A percentile compares a stretch with the other conserved stretches of the same genome.
Conservation (phyloP, 345 rosid genomes). For the Atalantia buxifolia region DNA sequence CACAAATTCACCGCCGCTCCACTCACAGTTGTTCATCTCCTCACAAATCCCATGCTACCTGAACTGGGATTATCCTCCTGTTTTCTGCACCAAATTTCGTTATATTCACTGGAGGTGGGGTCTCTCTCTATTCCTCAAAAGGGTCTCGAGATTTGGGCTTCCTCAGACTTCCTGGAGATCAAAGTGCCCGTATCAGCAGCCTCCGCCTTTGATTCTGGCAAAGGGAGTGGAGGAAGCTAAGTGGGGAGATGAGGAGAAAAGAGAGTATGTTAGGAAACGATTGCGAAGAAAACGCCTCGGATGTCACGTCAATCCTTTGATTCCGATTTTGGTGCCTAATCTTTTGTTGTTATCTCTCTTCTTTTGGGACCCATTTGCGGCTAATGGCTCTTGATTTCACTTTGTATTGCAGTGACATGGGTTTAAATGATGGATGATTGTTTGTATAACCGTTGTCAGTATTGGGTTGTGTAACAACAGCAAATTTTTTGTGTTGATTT, state of each 20-base stretch:
- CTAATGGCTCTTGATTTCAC: constrained; percentile 3
- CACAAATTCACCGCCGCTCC: constrained; percentile 39
- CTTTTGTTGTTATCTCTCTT: constrained; percentile 49
- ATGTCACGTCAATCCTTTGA: constrained; percentile 43
- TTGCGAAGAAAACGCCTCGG: constrained; percentile 42
- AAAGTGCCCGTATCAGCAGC: constrained; percentile 78
- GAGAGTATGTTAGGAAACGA: constrained; percentile 56
- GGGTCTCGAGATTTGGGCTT: constrained; percentile 48
- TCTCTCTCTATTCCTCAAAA: constrained; percentile 48
- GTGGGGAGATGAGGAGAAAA: constrained; percentile 62
- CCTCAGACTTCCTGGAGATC: constrained; percentile 68
- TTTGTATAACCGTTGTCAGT: too few relatives aligned
- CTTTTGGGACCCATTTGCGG: constrained; percentile 51
- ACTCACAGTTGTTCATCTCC: constrained; percentile 56
- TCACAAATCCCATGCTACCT: constrained; percentile 51
- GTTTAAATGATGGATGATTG: background rate
- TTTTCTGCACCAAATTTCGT: constrained; percentile 36
- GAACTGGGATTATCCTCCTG: constrained; percentile 76
- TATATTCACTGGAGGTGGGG: constrained; percentile 46
- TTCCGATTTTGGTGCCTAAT: constrained; percentile 62
- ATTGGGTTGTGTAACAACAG: background rate
- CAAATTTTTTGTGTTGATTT: background rate
- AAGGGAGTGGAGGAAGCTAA: constrained; percentile 61
- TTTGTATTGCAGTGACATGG: background rate
- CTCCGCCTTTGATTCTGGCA: constrained; percentile 64